Percentiles rank a stretch among this genome's conserved stretches.
These are phyloP conservation scores for Kodamaea leandrae DNA, from an alignment of 805 yeast genomes.

Conservation along the genomic window DNA sequence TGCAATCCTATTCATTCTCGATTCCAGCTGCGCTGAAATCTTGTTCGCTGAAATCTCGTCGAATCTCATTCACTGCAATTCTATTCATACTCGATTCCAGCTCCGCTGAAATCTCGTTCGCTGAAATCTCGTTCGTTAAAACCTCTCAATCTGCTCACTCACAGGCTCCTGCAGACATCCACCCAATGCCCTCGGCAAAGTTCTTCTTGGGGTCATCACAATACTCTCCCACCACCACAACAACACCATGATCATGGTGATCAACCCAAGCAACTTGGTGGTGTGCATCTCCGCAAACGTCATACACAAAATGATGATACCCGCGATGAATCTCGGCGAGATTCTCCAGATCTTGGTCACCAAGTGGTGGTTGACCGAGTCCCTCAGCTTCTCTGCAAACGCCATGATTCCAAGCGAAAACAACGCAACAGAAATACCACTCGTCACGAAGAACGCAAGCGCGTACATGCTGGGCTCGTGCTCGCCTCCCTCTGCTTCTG, in stretches of 20 bases:
- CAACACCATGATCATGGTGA: slow-evolving; percentile 32
- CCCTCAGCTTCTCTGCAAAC: slow-evolving; percentile 43
- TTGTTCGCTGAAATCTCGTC: no score
- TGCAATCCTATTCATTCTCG: no score
- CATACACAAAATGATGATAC: slow-evolving; percentile 36
- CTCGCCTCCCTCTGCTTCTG: slow-evolving; percentile 17
- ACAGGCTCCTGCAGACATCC: neutral
- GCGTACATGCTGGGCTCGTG: slow-evolving; percentile 37
- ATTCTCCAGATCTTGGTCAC: slow-evolving; percentile 39
- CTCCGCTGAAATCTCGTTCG: no score
- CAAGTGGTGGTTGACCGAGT: slow-evolving; percentile 29
- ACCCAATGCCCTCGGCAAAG: slow-evolving; percentile 2
- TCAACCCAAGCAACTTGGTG: slow-evolving; percentile 33
- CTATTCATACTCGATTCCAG: no score
- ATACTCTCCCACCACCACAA: slow-evolving; percentile 39
- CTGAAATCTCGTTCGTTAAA: neutral
- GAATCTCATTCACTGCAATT: no score
- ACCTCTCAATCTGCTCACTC: slow-evolving; percentile 1
- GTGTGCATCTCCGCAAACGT: slow-evolving; percentile 43
- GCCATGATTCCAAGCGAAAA: slow-evolving; percentile 40
- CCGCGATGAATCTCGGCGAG: slow-evolving; percentile 42
- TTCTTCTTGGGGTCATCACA: slow-evolving; percentile 23
- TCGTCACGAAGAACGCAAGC: slow-evolving; percentile 49
- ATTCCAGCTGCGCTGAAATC: no score
- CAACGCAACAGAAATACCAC: slow-evolving; percentile 50